Evolutionary conservation across 2,329 filamentous ascomycete genomes (phyloP).

Genomic region (Xylaria multiplex): DNA sequence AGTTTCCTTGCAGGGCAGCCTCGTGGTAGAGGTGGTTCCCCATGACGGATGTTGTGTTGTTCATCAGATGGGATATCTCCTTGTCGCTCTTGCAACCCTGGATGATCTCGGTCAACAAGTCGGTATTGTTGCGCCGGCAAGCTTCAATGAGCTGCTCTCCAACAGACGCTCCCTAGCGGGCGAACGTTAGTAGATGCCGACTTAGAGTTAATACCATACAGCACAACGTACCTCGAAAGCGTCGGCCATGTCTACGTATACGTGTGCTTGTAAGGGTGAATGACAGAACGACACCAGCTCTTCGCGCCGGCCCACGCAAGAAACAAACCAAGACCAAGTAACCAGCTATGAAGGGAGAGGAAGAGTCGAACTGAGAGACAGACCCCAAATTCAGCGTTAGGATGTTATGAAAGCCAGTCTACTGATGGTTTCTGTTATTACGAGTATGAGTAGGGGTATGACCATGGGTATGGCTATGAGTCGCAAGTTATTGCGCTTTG

Average conservation of each 20-base stretch:
- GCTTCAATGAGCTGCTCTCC: slow-evolving; percentile 91
- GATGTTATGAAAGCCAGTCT: not conserved
- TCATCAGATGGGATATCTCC: slow-evolving; percentile 80
- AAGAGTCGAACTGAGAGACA: not conserved
- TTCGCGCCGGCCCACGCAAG: slow-evolving; percentile 1
- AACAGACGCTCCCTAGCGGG: slow-evolving; percentile 78
- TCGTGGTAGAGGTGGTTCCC: slow-evolving; percentile 92
- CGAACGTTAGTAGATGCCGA: slow-evolving; percentile 26
- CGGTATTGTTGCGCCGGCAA: slow-evolving; percentile 90
- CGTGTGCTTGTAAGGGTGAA: not conserved
- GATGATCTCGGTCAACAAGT: slow-evolving; percentile 82
- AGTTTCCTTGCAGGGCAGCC: slow-evolving; percentile 85
- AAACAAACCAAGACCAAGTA: not conserved
- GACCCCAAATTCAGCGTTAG: not conserved
- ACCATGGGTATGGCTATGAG: too few species aligned
- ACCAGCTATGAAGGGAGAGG: not conserved
- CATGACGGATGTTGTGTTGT: slow-evolving; percentile 84
- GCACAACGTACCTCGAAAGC: slow-evolving; percentile 48
- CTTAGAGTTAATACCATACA: not conserved
- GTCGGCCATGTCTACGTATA: slow-evolving; percentile 43
- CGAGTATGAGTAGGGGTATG: too few species aligned
- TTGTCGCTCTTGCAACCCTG: slow-evolving; percentile 67
- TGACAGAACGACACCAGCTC: not conserved
- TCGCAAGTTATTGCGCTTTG: not conserved
- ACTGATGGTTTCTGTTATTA: not conserved